phyloP scores from a whole-genome alignment of 306 rosid genomes.

The Lathyrus aphaca region DNA sequence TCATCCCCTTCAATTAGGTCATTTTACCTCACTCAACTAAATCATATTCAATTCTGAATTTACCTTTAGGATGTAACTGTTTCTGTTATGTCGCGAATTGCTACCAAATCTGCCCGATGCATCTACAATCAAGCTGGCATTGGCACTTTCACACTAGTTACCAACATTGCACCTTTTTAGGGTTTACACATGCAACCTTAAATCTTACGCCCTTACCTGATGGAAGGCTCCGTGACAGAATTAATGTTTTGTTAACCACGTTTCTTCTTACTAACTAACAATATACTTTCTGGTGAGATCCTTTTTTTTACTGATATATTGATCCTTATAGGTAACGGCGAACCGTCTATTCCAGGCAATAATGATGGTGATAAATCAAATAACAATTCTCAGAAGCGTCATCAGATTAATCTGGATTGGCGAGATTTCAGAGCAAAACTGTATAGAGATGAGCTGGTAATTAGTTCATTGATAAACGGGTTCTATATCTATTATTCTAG shows the following conservation, averaged over 20 bases:
- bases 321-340: conserved; percentile 68
- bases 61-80: no score
- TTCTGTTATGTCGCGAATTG: background rate
- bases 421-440: conserved; percentile 95
- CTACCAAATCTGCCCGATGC: background rate
- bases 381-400: conserved; percentile 54
- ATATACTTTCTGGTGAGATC: conserved; percentile 8
- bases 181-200: no score
- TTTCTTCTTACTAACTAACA: conserved; percentile 2
- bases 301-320: conserved; percentile 27
- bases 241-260: no score
- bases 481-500: background rate
- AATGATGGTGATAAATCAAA: conserved; percentile 56
- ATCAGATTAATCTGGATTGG: conserved; percentile 67
- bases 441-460: conserved; percentile 78
- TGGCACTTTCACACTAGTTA: no score
- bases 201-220: no score
- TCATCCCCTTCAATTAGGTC: no score
- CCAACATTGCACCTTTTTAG: no score
- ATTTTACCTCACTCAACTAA: no score
- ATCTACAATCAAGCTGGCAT: background rate
- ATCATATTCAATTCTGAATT: no score
- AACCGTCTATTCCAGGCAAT: conserved; percentile 63
- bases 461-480: conserved; percentile 34
- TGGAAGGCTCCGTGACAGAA: no score